These are phyloP conservation scores for Debaryomycetaceae sp. DNA, from an alignment of 1,139 yeast genomes.

Conservation along the genomic window DNA sequence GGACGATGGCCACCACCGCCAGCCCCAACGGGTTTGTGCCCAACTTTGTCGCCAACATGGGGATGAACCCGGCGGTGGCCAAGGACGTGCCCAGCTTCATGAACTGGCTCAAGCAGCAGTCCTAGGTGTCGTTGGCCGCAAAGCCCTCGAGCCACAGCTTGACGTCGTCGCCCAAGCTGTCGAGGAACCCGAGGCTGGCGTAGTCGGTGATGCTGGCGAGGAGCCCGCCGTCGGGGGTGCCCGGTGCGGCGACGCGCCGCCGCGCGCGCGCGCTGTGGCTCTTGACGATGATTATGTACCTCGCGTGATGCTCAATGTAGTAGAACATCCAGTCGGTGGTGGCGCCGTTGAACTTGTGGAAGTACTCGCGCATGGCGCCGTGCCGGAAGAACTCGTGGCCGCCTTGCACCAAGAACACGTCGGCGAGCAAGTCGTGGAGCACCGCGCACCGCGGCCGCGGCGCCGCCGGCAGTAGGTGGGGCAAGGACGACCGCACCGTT, in stretches of 20 bases:
- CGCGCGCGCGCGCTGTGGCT: constrained; percentile 26
- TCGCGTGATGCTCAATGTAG: constrained; percentile 27
- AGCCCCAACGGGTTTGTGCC: constrained; percentile 69
- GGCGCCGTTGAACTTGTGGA: constrained; percentile 40
- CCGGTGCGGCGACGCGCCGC: constrained; percentile 8
- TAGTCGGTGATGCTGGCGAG: constrained; percentile 14
- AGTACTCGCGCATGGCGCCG: constrained; percentile 28
- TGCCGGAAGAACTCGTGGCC: constrained; percentile 20
- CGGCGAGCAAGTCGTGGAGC: constrained; percentile 39
- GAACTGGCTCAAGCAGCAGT: no score
- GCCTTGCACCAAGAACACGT: constrained; percentile 26
- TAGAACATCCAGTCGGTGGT: constrained; percentile 45
- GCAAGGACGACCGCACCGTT: constrained; percentile 35
- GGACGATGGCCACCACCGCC: constrained; percentile 65
- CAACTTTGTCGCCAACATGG: constrained; percentile 52
- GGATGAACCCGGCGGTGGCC: constrained; percentile 55
- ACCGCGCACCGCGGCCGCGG: constrained; percentile 5
- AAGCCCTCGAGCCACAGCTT: constrained; percentile 37
- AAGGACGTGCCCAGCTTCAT: constrained; percentile 65
- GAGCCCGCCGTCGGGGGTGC: constrained; percentile 1
- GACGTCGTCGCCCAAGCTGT: constrained; percentile 43
- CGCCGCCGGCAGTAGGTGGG: constrained; percentile 26
- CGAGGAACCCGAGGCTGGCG: constrained; percentile 34
- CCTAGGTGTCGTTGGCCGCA: no score
- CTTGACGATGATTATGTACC: constrained; percentile 33